Evolutionary conservation across 73 alveolate genomes (phyloP).

Genomic region (Breviolum minutum): DNA sequence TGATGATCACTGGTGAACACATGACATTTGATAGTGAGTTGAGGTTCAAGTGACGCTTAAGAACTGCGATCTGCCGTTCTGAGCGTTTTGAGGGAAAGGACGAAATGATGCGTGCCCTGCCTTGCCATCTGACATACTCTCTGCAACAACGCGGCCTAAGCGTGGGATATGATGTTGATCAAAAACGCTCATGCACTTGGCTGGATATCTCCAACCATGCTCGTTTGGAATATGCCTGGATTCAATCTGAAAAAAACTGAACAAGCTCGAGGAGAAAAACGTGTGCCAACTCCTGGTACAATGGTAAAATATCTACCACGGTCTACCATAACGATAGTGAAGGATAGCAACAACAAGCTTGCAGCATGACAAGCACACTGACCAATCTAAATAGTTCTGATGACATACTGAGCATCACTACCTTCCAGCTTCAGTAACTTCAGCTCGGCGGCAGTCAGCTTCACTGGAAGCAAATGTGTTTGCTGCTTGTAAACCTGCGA

Average conservation of each 20-base stretch:
- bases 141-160: neutral
- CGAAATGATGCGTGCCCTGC: neutral
- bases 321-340: no score
- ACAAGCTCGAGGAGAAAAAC: no score
- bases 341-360: no score
- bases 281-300: neutral
- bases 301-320: no score
- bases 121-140: neutral
- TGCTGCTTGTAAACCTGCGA: constrained; percentile 25
- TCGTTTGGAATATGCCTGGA: no score
- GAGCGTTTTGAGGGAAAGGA: neutral
- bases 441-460: constrained; percentile 19
- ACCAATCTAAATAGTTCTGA: no score
- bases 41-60: neutral
- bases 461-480: constrained; percentile 33
- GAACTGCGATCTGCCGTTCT: neutral
- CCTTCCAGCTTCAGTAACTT: constrained; percentile 49
- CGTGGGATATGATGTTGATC: neutral
- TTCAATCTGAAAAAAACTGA: neutral
- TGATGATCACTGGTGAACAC: no score
- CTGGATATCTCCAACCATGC: neutral
- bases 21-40: no score
- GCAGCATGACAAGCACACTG: no score
- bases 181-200: neutral
- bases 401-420: neutral